A percentile compares a stretch with the other conserved stretches of the same genome.
Evolutionary conservation across 306 rosid genomes (phyloP).

Genomic region (Castanospermum australe): DNA sequence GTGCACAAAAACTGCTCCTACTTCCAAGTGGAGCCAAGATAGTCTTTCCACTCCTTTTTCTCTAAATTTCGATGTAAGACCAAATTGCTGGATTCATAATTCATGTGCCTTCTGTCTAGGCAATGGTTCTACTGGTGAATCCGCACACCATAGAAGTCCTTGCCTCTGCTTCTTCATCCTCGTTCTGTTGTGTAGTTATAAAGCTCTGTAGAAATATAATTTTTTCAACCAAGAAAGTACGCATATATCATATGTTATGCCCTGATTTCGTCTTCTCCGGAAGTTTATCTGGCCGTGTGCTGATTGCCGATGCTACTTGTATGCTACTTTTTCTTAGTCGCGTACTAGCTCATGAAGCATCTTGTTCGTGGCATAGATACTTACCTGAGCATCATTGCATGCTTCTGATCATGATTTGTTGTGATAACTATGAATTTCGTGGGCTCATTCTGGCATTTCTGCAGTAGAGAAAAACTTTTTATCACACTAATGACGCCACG

Average conservation of each 20-base stretch:
- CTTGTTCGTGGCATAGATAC: neutral
- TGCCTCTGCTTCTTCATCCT: neutral
- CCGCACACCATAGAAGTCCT: neutral
- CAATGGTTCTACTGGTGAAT: neutral
- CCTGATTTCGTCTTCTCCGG: neutral
- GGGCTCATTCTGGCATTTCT: neutral
- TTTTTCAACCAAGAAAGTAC: neutral
- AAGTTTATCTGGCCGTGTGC: neutral
- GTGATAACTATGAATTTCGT: neutral
- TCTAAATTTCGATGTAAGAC: neutral
- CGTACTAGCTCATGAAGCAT: neutral
- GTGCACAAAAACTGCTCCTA: slow-evolving; percentile 33
- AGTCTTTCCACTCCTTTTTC: neutral
- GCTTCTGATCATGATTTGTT: neutral
- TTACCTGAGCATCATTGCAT: too few relatives aligned
- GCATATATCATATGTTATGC: neutral
- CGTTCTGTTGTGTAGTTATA: slow-evolving; percentile 33
- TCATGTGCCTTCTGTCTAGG: slow-evolving; percentile 19
- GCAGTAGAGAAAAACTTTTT: too few relatives aligned
- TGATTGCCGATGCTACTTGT: neutral
- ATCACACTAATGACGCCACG: neutral
- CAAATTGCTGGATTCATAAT: slow-evolving; percentile 25
- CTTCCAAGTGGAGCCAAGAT: slow-evolving; percentile 34
- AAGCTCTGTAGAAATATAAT: neutral
- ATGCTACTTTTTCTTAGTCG: neutral